A percentile compares a stretch with the other conserved stretches of the same genome.
phyloP scores from a whole-genome alignment of 1,284 basidiomycete genomes.

The Neotropicomus parvogracilis region DNA sequence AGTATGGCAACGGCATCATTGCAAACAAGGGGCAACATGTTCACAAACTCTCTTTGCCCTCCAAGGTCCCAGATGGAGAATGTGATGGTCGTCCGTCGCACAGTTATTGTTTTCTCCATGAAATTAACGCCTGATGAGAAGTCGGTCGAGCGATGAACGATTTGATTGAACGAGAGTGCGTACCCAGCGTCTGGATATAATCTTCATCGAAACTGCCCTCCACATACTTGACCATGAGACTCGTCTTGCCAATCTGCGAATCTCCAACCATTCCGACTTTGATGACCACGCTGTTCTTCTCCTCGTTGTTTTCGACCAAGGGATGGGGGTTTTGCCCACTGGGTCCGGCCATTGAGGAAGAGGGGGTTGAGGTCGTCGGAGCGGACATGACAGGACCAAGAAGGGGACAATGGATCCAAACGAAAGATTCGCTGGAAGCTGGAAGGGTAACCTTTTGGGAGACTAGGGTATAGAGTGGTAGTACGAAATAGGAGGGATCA shows the following conservation, averaged over 20 bases:
- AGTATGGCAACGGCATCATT: constrained; percentile 98
- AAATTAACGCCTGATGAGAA: constrained; percentile 83
- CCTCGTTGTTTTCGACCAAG: constrained; percentile 60
- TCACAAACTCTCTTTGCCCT: constrained; percentile 96
- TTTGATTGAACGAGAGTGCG: constrained; percentile 24
- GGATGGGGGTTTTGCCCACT: constrained; percentile 50
- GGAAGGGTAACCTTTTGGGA: constrained; percentile 15
- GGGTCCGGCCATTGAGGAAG: constrained; percentile 46
- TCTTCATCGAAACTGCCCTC: constrained; percentile 98
- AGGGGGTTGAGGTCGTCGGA: constrained; percentile 43
- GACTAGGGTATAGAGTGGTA: constrained; percentile 30
- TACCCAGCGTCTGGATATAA: constrained; percentile 97
- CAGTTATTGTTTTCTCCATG: constrained; percentile 98
- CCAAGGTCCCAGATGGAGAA: constrained; percentile 99
- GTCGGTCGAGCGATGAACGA: constrained; percentile 13
- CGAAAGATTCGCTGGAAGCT: constrained; percentile 24
- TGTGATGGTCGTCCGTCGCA: constrained; percentile 96
- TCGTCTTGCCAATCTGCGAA: constrained; percentile 97
- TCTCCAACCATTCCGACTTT: constrained; percentile 99
- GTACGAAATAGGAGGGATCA: constrained; percentile 27
- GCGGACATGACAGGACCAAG: constrained; percentile 40
- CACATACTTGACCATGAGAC: constrained; percentile 97
- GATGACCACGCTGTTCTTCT: constrained; percentile 89
- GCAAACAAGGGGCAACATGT: constrained; percentile 97
- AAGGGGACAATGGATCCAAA: constrained; percentile 13